Evolutionary conservation across 2,329 filamentous ascomycete genomes (phyloP).

Genomic region (Pestalotiopsis sp.): DNA sequence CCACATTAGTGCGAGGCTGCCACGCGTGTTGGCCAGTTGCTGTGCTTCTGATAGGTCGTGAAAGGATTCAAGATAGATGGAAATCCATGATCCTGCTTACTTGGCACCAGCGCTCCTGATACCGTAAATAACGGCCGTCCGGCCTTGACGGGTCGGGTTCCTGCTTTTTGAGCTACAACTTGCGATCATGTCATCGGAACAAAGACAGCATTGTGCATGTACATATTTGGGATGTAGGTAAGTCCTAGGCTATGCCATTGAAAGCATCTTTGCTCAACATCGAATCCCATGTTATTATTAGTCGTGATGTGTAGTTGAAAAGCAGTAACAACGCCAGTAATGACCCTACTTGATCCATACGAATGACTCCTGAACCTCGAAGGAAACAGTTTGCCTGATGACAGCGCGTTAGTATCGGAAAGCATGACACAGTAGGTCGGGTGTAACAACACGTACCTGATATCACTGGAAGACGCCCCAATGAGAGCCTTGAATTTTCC

Average conservation of each 20-base stretch:
- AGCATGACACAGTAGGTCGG: not conserved
- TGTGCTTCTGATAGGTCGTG: not conserved
- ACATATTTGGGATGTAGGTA: not conserved
- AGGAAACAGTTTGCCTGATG: constrained; percentile 47
- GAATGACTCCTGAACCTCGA: constrained; percentile 65
- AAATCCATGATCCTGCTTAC: not conserved
- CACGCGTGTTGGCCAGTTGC: not conserved
- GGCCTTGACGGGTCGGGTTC: not conserved
- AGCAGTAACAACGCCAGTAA: not conserved
- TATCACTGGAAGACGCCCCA: constrained; percentile 64
- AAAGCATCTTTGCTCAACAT: not conserved
- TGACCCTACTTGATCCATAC: constrained; percentile 51
- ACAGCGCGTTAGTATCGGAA: not conserved
- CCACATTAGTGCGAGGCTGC: not conserved
- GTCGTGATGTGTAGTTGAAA: not conserved
- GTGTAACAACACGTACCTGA: constrained; percentile 49
- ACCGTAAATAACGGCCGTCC: not conserved
- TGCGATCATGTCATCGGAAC: not conserved
- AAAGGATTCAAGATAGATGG: not conserved
- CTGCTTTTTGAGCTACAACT: not conserved
- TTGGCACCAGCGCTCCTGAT: not conserved
- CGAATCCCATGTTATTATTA: not conserved
- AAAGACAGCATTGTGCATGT: not conserved
- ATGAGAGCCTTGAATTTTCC: constrained; percentile 62
- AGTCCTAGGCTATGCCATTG: not conserved